phyloP scores from a whole-genome alignment of 768 basidiomycete genomes.

The Leccinum subgranulosum region DNA sequence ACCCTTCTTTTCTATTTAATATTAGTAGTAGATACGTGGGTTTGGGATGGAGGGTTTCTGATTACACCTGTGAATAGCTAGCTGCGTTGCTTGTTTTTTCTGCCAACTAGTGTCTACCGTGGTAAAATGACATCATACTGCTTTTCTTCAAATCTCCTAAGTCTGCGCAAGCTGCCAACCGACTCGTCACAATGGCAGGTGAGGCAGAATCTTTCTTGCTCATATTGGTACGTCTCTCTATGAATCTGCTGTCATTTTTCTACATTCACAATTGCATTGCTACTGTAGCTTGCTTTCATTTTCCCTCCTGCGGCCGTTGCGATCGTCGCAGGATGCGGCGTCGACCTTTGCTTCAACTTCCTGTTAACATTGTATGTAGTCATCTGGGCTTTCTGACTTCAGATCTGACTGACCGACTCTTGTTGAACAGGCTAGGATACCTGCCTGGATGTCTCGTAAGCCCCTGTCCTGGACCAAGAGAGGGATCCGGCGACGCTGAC shows the following conservation, averaged over 20 bases:
- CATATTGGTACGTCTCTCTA: constrained; percentile 2
- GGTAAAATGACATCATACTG: constrained; percentile 22
- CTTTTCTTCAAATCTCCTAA: background rate
- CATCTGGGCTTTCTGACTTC: background rate
- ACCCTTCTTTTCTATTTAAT: constrained; percentile 75
- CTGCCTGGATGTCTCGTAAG: constrained; percentile 58
- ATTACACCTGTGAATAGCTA: constrained; percentile 13
- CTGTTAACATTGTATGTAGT: constrained; percentile 64
- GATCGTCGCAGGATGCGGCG: constrained; percentile 76
- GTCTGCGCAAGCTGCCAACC: background rate
- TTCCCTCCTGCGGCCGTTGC: constrained; percentile 78
- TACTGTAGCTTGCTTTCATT: constrained; percentile 59
- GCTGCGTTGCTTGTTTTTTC: background rate
- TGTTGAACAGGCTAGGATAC: constrained; percentile 57
- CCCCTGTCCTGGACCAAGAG: background rate
- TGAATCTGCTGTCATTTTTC: background rate
- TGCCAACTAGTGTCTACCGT: background rate
- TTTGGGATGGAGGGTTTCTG: background rate
- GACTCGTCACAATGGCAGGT: constrained; percentile 14
- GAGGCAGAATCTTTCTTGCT: constrained; percentile 6
- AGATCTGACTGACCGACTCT: background rate
- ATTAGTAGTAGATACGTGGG: constrained; percentile 2
- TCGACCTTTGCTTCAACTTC: constrained; percentile 81
- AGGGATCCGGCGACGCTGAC: too few relatives aligned
- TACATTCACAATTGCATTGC: background rate